Evolutionary conservation across 2,329 filamentous ascomycete genomes (phyloP).

Genomic region (Botrytis medusae): DNA sequence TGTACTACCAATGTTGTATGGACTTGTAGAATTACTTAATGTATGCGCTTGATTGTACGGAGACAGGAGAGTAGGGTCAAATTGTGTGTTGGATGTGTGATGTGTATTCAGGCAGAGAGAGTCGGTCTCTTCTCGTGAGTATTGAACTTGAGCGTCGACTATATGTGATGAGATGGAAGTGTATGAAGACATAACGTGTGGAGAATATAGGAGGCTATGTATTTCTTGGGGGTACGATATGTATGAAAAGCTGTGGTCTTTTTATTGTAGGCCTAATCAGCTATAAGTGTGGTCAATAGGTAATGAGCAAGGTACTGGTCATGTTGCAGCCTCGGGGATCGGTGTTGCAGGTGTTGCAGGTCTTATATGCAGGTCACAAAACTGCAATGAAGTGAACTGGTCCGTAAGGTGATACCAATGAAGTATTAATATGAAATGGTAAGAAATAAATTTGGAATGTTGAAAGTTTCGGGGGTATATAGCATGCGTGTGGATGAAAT

Average conservation of each 20-base stretch:
- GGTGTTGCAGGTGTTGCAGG: slow-evolving; percentile 19
- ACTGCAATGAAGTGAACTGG: slow-evolving; percentile 9
- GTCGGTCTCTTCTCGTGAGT: slow-evolving; percentile 32
- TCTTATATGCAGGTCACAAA: slow-evolving; percentile 10
- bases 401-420: slow-evolving; percentile 23
- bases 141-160: slow-evolving; percentile 32
- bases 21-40: slow-evolving; percentile 37
- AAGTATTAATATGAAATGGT: neutral
- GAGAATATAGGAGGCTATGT: slow-evolving; percentile 37
- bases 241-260: slow-evolving; percentile 27
- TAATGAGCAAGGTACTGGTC: slow-evolving; percentile 31
- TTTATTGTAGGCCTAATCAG: slow-evolving; percentile 27
- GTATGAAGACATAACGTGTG: slow-evolving; percentile 39
- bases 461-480: neutral
- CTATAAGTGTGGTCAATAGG: slow-evolving; percentile 31
- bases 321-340: slow-evolving; percentile 34
- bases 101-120: slow-evolving; percentile 31
- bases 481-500: neutral
- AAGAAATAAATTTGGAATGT: neutral
- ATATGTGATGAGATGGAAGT: slow-evolving; percentile 29
- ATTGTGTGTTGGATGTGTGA: slow-evolving; percentile 28
- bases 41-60: slow-evolving; percentile 36
- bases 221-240: slow-evolving; percentile 25
- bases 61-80: slow-evolving; percentile 33
- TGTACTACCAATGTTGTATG: slow-evolving; percentile 34